Evolutionary conservation across 306 rosid genomes (phyloP), one percentile per base, ranked within the genome.

Genomic region (Acmispon strigosus): DNA sequence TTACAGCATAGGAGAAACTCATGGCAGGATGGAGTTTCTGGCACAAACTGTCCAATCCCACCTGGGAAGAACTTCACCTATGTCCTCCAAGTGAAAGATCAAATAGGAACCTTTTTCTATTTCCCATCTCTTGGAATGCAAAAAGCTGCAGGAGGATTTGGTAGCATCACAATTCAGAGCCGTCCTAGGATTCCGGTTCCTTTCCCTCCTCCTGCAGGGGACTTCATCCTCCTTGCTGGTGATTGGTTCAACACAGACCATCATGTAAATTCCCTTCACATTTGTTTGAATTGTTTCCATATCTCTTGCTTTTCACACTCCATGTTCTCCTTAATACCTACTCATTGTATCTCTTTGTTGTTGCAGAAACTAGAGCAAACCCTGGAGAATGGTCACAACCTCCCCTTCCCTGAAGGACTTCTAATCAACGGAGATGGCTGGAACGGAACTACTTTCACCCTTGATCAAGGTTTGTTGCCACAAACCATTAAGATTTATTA

Each of bases 181-280:
- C 96, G 98, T 13, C 98, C 97, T 3, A 65, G 61, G 62, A 94
- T 94, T 83, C 97, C 98, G 0, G 94, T 90, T 60, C 98, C 98
- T 73, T 94, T 90, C 69, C 90, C 96, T 78, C 71, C 93, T 84
- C 98, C 98, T 63, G 83, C 98, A 2, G 89, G 92, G 0, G 98
- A 94, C 84, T 81, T 85, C 75, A 75, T 82, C 66, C 32, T 94
- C 15, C 88, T 94, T 20, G 92, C 96, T 1, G 98, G 98, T 3
- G 98, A 94, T 74, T 94, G 97, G 97, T 94, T 80, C 90, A 88
- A 87, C 78, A 69, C 82, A 32, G 87, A 79, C 70, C 89, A 90
- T 54, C 80, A 65, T 11, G 96, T 90, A 71, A 54, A 32, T 97
- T 79, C 87, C n/a, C n/a, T n/a, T n/a, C n/a, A n/a, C n/a, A n/a